phyloP scores from a whole-genome alignment of 2,329 filamentous ascomycete species.

The Penicillium paneum region DNA sequence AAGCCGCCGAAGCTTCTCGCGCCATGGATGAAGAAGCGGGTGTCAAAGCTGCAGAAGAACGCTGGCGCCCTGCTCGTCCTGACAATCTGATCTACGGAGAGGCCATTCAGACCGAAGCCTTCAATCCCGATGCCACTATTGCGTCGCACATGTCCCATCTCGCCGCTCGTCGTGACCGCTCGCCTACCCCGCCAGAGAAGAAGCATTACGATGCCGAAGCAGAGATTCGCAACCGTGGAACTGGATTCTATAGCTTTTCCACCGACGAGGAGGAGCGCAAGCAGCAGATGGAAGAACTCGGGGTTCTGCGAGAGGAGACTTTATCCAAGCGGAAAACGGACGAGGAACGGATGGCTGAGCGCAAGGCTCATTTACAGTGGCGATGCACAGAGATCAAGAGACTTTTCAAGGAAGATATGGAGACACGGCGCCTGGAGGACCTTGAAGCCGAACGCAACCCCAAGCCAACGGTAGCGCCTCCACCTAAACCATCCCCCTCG shows the following conservation, averaged over 20 bases:
- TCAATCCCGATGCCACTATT: constrained; percentile 66
- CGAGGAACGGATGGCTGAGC: constrained; percentile 56
- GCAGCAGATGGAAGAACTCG: constrained; percentile 72
- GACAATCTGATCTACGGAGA: constrained; percentile 77
- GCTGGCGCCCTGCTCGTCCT: constrained; percentile 54
- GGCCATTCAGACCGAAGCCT: constrained; percentile 77
- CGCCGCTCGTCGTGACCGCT: constrained; percentile 73
- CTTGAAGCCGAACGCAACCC: neutral
- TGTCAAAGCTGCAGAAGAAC: constrained; percentile 17
- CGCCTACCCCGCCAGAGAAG: constrained; percentile 73
- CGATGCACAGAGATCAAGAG: constrained; percentile 34
- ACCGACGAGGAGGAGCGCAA: constrained; percentile 65
- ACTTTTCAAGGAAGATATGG: constrained; percentile 45
- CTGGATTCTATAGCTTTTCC: constrained; percentile 88
- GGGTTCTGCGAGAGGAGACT: constrained; percentile 65
- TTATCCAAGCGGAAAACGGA: constrained; percentile 59
- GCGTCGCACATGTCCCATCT: constrained; percentile 71
- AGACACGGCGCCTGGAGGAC: neutral
- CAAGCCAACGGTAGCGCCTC: neutral
- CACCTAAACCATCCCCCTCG: neutral
- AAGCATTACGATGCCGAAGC: constrained; percentile 80
- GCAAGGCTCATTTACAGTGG: constrained; percentile 60
- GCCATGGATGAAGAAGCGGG: constrained; percentile 37
- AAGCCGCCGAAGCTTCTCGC: constrained; percentile 63
- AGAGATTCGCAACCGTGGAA: constrained; percentile 83